Percentiles rank a stretch among this genome's conserved stretches.
Conservation (phyloP, 1,139 yeast species). For the Scheffersomyces stambukii region DNA sequence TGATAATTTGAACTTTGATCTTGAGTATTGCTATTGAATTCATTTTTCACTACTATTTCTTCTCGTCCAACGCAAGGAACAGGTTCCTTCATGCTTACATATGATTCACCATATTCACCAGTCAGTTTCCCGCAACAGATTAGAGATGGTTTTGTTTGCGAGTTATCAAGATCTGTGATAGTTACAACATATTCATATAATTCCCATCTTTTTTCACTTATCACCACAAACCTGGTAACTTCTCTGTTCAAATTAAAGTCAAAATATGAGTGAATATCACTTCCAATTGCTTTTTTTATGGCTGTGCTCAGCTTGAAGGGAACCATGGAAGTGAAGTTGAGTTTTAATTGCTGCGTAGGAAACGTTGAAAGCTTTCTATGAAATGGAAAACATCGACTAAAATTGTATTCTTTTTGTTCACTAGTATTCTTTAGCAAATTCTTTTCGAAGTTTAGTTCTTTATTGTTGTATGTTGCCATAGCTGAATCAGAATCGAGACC, state of each 20-base stretch:
- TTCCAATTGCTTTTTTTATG: constrained; percentile 48
- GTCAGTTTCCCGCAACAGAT: constrained; percentile 64
- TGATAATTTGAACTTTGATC: constrained; percentile 12
- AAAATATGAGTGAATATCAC: constrained; percentile 52
- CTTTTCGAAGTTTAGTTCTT: constrained; percentile 17
- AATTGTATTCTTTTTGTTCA: constrained; percentile 57
- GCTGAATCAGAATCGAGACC: constrained; percentile 4
- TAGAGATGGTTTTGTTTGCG: constrained; percentile 45
- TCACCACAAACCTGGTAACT: constrained; percentile 56
- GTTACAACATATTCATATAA: constrained; percentile 46
- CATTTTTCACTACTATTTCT: constrained; percentile 30
- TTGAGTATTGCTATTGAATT: constrained; percentile 23
- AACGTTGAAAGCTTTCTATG: constrained; percentile 66
- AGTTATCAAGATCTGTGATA: constrained; percentile 10
- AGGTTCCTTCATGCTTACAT: constrained; percentile 24
- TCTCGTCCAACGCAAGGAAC: too few relatives aligned
- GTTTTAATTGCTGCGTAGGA: constrained; percentile 56
- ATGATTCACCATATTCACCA: constrained; percentile 60
- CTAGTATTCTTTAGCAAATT: constrained; percentile 22
- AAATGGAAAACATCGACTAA: constrained; percentile 78
- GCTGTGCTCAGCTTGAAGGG: constrained; percentile 33
- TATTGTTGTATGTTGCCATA: constrained; percentile 1
- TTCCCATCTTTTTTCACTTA: constrained; percentile 70
- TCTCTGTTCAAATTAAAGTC: constrained; percentile 38
- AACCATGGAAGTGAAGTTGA: constrained; percentile 29